Evolutionary conservation across 1,139 yeast genomes (phyloP).

Genomic region (Saccharomycopsis hybrid): DNA sequence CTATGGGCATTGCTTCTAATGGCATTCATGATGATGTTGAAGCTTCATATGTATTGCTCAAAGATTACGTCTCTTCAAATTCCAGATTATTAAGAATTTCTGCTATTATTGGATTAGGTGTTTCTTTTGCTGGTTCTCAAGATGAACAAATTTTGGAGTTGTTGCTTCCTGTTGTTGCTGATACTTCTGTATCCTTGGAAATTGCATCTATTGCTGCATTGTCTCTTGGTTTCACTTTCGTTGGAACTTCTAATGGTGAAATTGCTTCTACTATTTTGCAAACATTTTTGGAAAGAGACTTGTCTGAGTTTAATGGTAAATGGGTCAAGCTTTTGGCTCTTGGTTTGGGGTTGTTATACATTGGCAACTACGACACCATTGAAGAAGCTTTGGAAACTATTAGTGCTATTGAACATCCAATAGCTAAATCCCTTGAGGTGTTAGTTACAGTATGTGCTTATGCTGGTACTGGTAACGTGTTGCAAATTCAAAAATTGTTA

Average conservation of each 20-base stretch:
- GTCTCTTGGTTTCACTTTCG: slow-evolving; percentile 90
- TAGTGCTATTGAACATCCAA: slow-evolving; percentile 93
- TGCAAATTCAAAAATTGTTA: slow-evolving; percentile 86
- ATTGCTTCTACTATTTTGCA: slow-evolving; percentile 86
- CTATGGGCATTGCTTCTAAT: slow-evolving; percentile 90
- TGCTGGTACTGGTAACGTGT: slow-evolving; percentile 97
- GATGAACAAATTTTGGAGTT: slow-evolving; percentile 77
- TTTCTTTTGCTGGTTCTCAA: slow-evolving; percentile 92
- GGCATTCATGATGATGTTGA: slow-evolving; percentile 96
- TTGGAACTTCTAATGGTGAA: slow-evolving; percentile 94
- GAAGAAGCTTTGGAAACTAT: slow-evolving; percentile 94
- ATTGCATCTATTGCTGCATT: slow-evolving; percentile 82
- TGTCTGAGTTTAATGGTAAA: slow-evolving; percentile 69
- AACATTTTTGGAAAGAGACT: slow-evolving; percentile 81
- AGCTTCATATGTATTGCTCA: slow-evolving; percentile 79
- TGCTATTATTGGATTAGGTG: slow-evolving; percentile 85
- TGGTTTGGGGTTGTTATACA: slow-evolving; percentile 85
- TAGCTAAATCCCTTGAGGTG: slow-evolving; percentile 82
- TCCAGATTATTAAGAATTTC: slow-evolving; percentile 60
- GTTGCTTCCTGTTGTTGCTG: slow-evolving; percentile 82
- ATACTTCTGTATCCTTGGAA: slow-evolving; percentile 67
- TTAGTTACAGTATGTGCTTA: slow-evolving; percentile 90
- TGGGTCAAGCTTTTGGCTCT: slow-evolving; percentile 89
- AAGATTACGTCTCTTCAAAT: slow-evolving; percentile 63
- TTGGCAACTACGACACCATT: slow-evolving; percentile 92